Percentiles rank a stretch among this genome's conserved stretches.
Evolutionary conservation across 805 yeast species (phyloP).

Genomic region (Starmerella riodocensis): DNA sequence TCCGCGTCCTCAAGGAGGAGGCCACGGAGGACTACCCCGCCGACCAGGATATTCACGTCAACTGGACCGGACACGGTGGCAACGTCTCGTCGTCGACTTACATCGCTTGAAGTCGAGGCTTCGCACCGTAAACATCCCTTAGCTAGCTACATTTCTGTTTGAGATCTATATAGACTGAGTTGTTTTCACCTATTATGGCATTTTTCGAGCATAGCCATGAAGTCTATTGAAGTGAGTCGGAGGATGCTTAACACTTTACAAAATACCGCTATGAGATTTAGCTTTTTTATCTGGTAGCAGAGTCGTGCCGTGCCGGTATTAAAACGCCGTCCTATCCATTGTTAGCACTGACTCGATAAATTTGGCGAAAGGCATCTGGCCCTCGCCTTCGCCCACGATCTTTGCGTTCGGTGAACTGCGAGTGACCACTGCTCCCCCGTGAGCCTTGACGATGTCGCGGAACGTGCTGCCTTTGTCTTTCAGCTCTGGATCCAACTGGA

Average conservation of each 20-base stretch:
- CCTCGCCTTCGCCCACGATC: constrained; percentile 10
- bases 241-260: no score
- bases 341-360: constrained; percentile 16
- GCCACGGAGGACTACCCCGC: constrained; percentile 67
- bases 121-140: no score
- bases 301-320: no score
- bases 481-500: constrained; percentile 45
- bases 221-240: no score
- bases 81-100: constrained; percentile 90
- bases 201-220: no score
- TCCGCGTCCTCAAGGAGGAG: constrained; percentile 79
- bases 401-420: constrained; percentile 1
- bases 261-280: no score
- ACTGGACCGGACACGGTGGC: constrained; percentile 99
- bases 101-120: constrained; percentile 49
- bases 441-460: constrained; percentile 43
- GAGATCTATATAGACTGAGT: no score
- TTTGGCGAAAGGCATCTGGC: constrained; percentile 11
- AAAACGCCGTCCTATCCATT: constrained; percentile 16
- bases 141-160: no score
- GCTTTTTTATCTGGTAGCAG: no score
- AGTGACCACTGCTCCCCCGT: constrained; percentile 37
- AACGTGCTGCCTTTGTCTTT: constrained; percentile 50
- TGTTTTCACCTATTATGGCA: no score
- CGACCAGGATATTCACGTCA: constrained; percentile 77